A percentile compares a stretch with the other conserved stretches of the same genome.
Conservation (phyloP, 768 basidiomycete genomes). For the Roridomyces roridus region DNA sequence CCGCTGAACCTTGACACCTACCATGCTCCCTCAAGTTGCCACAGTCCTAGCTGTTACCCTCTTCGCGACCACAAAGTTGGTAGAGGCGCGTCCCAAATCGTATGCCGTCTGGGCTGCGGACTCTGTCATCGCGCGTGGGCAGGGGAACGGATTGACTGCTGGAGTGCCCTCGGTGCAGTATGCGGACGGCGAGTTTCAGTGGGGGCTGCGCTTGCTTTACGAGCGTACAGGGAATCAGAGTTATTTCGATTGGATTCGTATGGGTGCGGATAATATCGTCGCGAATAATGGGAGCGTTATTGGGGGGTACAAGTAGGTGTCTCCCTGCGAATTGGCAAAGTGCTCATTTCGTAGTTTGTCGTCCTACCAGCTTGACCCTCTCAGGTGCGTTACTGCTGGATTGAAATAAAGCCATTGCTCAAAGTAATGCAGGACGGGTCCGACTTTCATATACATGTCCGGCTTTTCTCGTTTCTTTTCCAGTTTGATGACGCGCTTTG, state of each 20-base stretch:
- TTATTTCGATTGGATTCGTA: constrained; percentile 48
- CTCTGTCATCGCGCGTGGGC: constrained; percentile 47
- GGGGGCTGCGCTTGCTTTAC: constrained; percentile 47
- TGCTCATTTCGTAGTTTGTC: constrained; percentile 28
- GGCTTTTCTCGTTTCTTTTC: constrained; percentile 3
- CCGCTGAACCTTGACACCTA: background rate
- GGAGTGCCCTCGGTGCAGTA: constrained; percentile 45
- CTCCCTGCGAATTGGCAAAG: background rate
- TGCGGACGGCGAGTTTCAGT: constrained; percentile 42
- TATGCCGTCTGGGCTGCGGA: constrained; percentile 54
- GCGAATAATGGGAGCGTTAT: constrained; percentile 43
- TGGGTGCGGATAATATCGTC: constrained; percentile 46
- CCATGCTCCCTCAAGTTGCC: background rate
- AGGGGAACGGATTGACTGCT: constrained; percentile 47
- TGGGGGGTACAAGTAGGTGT: constrained; percentile 43
- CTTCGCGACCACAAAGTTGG: background rate
- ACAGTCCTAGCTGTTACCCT: background rate
- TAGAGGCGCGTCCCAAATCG: constrained; percentile 38
- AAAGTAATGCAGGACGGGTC: constrained; percentile 38
- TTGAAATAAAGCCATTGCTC: background rate
- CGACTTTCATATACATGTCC: constrained; percentile 46
- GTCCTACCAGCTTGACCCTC: constrained; percentile 41
- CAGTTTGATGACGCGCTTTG: background rate
- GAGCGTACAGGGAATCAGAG: constrained; percentile 46
- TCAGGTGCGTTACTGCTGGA: constrained; percentile 32